Evolutionary conservation across 257 asterid genomes (phyloP).

Genomic region (Nicotiana attenuata): DNA sequence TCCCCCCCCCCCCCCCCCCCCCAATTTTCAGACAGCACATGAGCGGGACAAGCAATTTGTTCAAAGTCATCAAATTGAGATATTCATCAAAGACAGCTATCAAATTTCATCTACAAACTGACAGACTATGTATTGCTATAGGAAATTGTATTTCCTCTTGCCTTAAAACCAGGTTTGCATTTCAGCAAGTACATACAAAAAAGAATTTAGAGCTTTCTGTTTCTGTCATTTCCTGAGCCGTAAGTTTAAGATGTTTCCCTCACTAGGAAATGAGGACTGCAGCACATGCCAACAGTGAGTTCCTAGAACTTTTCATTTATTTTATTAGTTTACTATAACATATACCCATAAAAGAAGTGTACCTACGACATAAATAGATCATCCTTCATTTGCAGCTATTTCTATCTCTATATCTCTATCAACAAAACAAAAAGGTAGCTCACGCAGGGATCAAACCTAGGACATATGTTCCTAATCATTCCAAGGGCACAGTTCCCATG

Average conservation of each 20-base stretch:
- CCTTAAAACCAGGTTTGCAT: not conserved
- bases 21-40: not conserved
- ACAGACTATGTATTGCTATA: not conserved
- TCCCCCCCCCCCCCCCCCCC: too few relatives aligned
- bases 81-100: not conserved
- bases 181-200: not conserved
- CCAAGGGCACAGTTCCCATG: not conserved
- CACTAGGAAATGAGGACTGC: not conserved
- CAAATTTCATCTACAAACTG: not conserved
- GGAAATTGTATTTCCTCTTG: not conserved
- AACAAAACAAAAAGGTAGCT: not conserved
- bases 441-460: not conserved
- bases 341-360: not conserved
- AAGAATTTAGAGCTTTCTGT: too few relatives aligned
- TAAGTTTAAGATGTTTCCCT: not conserved
- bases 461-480: not conserved
- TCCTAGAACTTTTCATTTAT: not conserved
- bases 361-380: not conserved
- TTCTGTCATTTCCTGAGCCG: not conserved
- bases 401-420: not conserved
- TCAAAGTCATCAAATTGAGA: not conserved
- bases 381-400: not conserved
- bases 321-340: not conserved
- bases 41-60: not conserved
- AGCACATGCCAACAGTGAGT: not conserved